phyloP scores from a whole-genome alignment of 2,329 filamentous ascomycete species.

The Neophaeococcomyces aloes region DNA sequence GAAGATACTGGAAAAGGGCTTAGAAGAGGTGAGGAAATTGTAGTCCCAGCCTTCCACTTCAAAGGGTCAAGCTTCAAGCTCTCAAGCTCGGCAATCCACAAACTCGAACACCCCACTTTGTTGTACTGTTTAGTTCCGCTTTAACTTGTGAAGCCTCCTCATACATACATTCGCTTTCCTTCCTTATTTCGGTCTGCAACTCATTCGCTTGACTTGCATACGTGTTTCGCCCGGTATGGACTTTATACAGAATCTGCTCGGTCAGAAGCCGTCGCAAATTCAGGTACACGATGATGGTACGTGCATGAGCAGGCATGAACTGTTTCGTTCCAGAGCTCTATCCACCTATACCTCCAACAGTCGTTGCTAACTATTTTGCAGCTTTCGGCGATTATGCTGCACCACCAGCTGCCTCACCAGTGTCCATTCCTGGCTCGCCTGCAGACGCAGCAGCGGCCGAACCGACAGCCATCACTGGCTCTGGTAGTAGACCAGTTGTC shows the following conservation, averaged over 20 bases:
- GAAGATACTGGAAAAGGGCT: too few species aligned
- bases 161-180: neutral
- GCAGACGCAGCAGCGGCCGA: conserved; percentile 40
- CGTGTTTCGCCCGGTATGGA: conserved; percentile 14
- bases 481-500: conserved; percentile 45
- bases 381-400: conserved; percentile 92
- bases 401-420: conserved; percentile 23
- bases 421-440: conserved; percentile 37
- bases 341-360: neutral
- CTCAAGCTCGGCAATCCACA: too few species aligned
- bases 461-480: conserved; percentile 24
- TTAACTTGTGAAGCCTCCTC: neutral
- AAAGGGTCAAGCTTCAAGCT: too few species aligned
- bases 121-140: neutral
- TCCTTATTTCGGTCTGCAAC: conserved; percentile 3
- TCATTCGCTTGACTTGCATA: conserved; percentile 17
- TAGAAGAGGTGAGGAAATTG: too few species aligned
- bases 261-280: conserved; percentile 19
- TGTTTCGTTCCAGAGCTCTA: too few species aligned
- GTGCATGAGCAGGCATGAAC: neutral
- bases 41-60: too few species aligned
- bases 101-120: too few species aligned
- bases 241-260: conserved; percentile 22
- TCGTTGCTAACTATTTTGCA: conserved; percentile 30
- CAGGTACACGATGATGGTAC: conserved; percentile 22